A percentile compares a stretch with the other conserved stretches of the same genome.
These are phyloP conservation scores for Suillus subaureus DNA, from an alignment of 768 basidiomycete genomes.

Conservation along the genomic window DNA sequence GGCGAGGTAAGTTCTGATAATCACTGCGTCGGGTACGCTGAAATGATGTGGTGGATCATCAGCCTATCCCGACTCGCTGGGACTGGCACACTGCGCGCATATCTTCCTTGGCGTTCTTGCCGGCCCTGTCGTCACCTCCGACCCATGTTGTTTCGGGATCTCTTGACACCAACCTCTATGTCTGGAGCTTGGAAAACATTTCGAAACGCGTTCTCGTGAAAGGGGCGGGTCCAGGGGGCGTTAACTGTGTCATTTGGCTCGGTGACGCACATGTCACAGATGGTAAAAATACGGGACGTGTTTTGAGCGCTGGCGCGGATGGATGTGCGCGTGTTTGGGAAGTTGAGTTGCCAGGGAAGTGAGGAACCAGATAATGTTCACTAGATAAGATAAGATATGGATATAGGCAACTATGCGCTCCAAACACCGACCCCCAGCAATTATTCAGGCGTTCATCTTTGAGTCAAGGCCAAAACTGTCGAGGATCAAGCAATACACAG, in stretches of 20 bases:
- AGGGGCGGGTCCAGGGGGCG: constrained; percentile 86
- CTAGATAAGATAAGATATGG: not conserved
- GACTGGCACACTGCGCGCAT: constrained; percentile 84
- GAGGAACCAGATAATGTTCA: not conserved
- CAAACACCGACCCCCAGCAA: too few species aligned
- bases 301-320: constrained; percentile 82
- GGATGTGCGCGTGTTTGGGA: constrained; percentile 77
- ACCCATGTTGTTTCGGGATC: constrained; percentile 84
- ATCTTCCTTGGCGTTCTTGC: constrained; percentile 53
- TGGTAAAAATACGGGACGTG: constrained; percentile 45
- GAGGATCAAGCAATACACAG: too few species aligned
- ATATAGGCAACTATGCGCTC: too few species aligned
- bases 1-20: not conserved
- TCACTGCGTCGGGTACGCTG: not conserved
- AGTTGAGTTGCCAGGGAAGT: constrained; percentile 33
- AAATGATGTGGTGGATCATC: not conserved
- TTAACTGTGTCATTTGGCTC: constrained; percentile 81
- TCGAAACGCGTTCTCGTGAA: constrained; percentile 76
- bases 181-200: constrained; percentile 71
- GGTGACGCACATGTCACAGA: constrained; percentile 29
- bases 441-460: too few species aligned
- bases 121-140: constrained; percentile 62
- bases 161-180: constrained; percentile 89
- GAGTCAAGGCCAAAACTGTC: too few species aligned
- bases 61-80: constrained; percentile 77